These are phyloP conservation scores for Candida multigemmis DNA, from an alignment of 805 yeast genomes.

Conservation along the genomic window DNA sequence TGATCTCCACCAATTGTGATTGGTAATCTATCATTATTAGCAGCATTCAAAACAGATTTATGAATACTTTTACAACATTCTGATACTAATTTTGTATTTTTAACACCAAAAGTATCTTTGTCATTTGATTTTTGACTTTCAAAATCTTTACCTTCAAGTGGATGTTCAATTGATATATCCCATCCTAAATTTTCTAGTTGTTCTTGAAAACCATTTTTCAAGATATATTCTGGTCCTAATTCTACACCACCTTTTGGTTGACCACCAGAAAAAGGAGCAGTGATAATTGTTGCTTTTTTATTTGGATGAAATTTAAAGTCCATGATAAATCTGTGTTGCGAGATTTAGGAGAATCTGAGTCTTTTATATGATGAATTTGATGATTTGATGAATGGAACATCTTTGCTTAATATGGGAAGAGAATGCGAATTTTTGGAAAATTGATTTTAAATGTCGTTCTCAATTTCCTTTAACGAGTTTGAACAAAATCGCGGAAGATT, in stretches of 20 bases:
- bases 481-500: too few relatives aligned
- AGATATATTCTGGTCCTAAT: conserved; percentile 77
- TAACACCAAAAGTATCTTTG: conserved; percentile 42
- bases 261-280: conserved; percentile 95
- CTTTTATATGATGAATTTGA: too few relatives aligned
- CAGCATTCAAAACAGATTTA: conserved; percentile 46
- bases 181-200: conserved; percentile 68
- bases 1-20: conserved; percentile 95
- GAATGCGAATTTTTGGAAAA: too few relatives aligned
- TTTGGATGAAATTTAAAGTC: conserved; percentile 46
- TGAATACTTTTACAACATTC: conserved; percentile 59
- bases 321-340: too few relatives aligned
- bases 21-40: conserved; percentile 47
- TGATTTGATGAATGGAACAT: too few relatives aligned
- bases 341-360: too few relatives aligned
- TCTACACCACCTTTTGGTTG: conserved; percentile 94
- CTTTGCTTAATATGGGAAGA: too few relatives aligned
- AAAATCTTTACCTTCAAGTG: conserved; percentile 42
- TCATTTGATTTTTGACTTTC: conserved; percentile 35
- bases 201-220: conserved; percentile 59
- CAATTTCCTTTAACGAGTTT: too few relatives aligned
- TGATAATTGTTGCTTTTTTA: conserved; percentile 57
- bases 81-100: conserved; percentile 72
- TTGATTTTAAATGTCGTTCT: too few relatives aligned
- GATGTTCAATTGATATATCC: conserved; percentile 45